These are phyloP conservation scores for Blakeslea trispora DNA, from an alignment of 371 early-diverging fungal species.

Conservation along the genomic window DNA sequence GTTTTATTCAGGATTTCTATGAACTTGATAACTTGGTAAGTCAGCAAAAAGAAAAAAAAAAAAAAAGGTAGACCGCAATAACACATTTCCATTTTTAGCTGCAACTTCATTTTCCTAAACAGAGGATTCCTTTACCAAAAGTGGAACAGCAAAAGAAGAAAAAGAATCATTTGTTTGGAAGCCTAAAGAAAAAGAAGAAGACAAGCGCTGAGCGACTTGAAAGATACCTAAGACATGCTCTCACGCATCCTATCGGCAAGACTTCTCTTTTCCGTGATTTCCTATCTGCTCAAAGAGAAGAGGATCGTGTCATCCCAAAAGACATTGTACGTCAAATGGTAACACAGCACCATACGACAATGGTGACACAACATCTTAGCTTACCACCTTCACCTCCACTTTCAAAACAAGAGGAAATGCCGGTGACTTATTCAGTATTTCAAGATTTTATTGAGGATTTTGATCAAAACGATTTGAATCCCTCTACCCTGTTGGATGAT, in stretches of 20 bases:
- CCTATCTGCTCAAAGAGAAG: constrained; percentile 47
- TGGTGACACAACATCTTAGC: neutral
- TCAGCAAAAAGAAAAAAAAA: no score
- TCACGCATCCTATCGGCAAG: constrained; percentile 25
- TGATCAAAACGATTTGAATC: no score
- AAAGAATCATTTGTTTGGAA: neutral
- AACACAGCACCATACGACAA: constrained; percentile 13
- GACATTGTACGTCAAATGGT: constrained; percentile 14
- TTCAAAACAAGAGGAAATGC: neutral
- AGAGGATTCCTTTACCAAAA: constrained; percentile 27
- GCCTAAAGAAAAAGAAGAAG: constrained; percentile 23
- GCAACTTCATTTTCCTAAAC: constrained; percentile 22
- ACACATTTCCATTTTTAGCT: constrained; percentile 23
- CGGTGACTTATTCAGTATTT: neutral
- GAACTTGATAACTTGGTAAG: constrained; percentile 63
- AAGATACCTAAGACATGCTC: constrained; percentile 34
- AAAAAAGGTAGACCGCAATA: no score
- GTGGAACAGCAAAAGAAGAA: neutral
- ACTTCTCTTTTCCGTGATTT: constrained; percentile 50
- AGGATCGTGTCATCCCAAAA: constrained; percentile 36
- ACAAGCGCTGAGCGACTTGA: constrained; percentile 42
- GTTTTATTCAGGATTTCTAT: constrained; percentile 59
- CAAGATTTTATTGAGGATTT: neutral
- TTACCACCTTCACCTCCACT: constrained; percentile 11
- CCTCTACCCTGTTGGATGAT: neutral